Evolutionary conservation across 208 protist genomes (phyloP).

Genomic region (Acanthamoeba rhysodes): DNA sequence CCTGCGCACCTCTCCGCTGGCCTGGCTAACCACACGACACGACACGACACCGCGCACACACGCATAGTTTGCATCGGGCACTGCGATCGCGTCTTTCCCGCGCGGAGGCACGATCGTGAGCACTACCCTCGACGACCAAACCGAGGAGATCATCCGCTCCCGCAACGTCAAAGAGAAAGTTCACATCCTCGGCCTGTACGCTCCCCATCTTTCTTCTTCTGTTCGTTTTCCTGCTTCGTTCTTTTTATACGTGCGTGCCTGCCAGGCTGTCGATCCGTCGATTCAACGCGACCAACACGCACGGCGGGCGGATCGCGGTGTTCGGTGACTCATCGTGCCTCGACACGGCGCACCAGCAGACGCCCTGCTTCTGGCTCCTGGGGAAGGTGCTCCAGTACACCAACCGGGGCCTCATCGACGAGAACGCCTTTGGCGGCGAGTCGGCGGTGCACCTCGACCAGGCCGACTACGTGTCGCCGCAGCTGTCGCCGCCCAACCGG

Average conservation of each 20-base stretch:
- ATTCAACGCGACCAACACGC: conserved; percentile 3
- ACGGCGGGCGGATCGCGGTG: conserved; percentile 85
- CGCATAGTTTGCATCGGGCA: conserved; percentile 80
- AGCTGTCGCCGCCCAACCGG: conserved; percentile 1
- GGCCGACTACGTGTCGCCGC: conserved; percentile 5
- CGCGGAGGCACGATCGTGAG: conserved; percentile 79
- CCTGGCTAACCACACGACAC: not conserved
- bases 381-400: conserved; percentile 77
- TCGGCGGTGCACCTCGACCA: conserved; percentile 3
- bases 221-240: not conserved
- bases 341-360: conserved; percentile 81
- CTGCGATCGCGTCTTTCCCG: conserved; percentile 84
- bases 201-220: not conserved
- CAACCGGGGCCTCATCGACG: conserved; percentile 1
- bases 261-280: not conserved
- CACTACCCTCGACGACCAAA: conserved; percentile 75
- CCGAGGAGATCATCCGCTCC: conserved; percentile 57
- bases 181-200: conserved; percentile 77
- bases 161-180: conserved; percentile 37
- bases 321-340: conserved; percentile 91
- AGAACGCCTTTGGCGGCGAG: conserved; percentile 29
- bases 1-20: not conserved
- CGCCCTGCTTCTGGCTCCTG: conserved; percentile 83
- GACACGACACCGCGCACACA: too few species aligned
- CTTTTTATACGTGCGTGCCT: not conserved